Evolutionary conservation across 495 filamentous ascomycete genomes (phyloP).

Genomic region (Platismatia glauca): DNA sequence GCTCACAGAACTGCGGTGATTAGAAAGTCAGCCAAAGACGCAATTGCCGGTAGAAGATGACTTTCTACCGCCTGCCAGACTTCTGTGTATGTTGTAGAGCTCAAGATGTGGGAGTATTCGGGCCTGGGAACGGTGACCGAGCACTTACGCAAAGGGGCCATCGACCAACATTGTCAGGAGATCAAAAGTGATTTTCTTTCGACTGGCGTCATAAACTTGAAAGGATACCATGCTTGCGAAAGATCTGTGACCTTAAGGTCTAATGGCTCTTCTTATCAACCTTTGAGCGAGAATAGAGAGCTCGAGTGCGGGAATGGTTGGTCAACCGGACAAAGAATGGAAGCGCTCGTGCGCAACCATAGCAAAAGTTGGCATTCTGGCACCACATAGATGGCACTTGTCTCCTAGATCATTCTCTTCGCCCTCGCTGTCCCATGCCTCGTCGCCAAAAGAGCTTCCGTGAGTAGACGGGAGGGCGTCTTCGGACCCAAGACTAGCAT

Average conservation of each 20-base stretch:
- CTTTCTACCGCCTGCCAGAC: background rate
- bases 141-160: background rate
- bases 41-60: background rate
- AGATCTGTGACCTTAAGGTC: background rate
- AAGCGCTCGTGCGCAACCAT: constrained; percentile 63
- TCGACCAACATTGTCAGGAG: background rate
- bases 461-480: constrained; percentile 24
- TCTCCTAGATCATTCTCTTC: constrained; percentile 31
- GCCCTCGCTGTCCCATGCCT: constrained; percentile 40
- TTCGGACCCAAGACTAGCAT: constrained; percentile 23
- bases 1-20: background rate
- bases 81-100: background rate
- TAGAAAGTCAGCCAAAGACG: background rate
- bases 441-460: constrained; percentile 24
- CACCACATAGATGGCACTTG: constrained; percentile 52
- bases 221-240: background rate
- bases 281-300: background rate
- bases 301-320: background rate
- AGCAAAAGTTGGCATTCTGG: constrained; percentile 61
- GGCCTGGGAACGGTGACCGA: background rate
- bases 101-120: background rate
- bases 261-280: background rate
- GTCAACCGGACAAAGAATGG: constrained; percentile 33
- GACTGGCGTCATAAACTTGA: background rate
- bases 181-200: background rate